These are phyloP conservation scores for Neurospora sp. DNA, from an alignment of 495 filamentous ascomycete species.

Conservation along the genomic window DNA sequence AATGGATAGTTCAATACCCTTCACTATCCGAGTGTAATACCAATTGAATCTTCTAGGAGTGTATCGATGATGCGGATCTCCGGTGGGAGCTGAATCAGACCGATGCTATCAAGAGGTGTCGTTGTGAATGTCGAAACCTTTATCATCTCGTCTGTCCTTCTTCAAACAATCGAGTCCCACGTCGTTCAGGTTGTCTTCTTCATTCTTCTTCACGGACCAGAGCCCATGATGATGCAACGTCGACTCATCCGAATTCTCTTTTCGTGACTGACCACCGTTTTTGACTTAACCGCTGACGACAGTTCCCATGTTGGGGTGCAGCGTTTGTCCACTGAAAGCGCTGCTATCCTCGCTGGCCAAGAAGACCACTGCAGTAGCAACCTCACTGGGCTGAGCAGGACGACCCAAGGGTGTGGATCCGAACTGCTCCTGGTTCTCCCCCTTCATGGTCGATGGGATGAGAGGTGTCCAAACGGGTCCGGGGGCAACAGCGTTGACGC, in stretches of 20 bases:
- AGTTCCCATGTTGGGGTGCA: conserved; percentile 61
- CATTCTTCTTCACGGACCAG: neutral
- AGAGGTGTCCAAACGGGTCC: conserved; percentile 81
- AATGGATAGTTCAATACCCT: neutral
- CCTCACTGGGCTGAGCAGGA: conserved; percentile 66
- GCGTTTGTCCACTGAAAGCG: conserved; percentile 48
- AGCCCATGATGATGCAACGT: neutral
- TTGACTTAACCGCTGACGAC: conserved; percentile 46
- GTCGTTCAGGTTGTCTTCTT: neutral
- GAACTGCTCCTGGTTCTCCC: conserved; percentile 60
- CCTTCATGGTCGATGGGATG: conserved; percentile 68
- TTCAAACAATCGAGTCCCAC: neutral
- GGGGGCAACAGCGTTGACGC: conserved; percentile 72
- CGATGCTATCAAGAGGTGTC: neutral
- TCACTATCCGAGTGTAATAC: neutral
- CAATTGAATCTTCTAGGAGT: neutral
- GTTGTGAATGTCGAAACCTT: neutral
- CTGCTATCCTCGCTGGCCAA: conserved; percentile 66
- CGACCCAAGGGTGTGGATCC: conserved; percentile 63
- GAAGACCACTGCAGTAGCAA: conserved; percentile 81
- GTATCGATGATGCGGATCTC: neutral
- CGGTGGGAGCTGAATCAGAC: neutral
- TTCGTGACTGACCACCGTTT: neutral
- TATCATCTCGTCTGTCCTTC: neutral
- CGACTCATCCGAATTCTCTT: neutral